Evolutionary conservation across 2,329 filamentous ascomycete genomes (phyloP), one percentile per base, ranked within the genome.

Genomic region (Amauroascus niger): DNA sequence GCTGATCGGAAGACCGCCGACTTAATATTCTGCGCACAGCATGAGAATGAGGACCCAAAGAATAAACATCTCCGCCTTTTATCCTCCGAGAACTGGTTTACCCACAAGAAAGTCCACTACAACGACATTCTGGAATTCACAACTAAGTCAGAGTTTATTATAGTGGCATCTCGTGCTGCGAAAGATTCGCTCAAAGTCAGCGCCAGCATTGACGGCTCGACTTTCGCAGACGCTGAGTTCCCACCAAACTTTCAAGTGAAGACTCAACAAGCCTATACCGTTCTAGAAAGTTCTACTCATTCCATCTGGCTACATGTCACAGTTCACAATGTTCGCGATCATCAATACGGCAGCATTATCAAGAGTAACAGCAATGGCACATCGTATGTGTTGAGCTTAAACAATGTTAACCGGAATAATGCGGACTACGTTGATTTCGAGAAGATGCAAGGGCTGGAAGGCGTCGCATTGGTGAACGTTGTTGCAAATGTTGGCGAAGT

Each of bases 281-380:
- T 97, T 2, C 77, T 98, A 28, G 90, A 96, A 67, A 96, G 90
- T 69, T 93, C 88, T 1, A 95, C 89, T 0, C 91, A 97, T 68
- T 87, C 93, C 1, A 79, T 98, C 55, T 97, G 97, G 71, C 73
- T 98, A 55, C 94, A 97, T 64, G 91, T 97, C 45, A 89, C 86
- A 0, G 87, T 88, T 39, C 84, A 86, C 62, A 79, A 78, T 39
- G 74, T 74, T 2, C 67, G 75, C 49, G 84, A 81, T 16, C 80
- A 79, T 49, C 80, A 86, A 56, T 89, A 87, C 62, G 93, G 93
- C 35, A 85, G 86, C 22, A 88, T 98, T 61, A 82, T 98, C 70
- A 98, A 97, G 79, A 96, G 89, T 65, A 98, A 98, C 74, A 96
- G 89, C 63, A 97, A 98, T 65, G 93, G 93, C 52, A 98, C 93